Conservation (phyloP, 2,329 filamentous ascomycete species). For the Lachnellula suecica region DNA sequence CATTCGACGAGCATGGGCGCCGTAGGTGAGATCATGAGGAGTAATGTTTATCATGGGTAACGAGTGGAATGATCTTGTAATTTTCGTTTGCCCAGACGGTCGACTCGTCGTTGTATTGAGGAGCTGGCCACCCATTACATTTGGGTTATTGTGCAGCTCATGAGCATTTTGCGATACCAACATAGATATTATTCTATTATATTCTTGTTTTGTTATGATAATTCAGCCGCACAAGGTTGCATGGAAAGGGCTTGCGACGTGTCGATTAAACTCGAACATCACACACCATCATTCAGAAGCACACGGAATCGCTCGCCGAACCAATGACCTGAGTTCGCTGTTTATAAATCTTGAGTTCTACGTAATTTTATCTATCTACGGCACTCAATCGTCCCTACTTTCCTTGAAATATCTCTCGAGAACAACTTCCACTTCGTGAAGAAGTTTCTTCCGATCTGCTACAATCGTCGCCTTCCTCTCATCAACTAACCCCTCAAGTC, state of each 20-base stretch:
- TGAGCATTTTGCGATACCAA: neutral
- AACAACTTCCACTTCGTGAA: neutral
- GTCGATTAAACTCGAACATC: neutral
- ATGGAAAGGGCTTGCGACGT: neutral
- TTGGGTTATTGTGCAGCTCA: constrained; percentile 1
- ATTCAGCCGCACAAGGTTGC: neutral
- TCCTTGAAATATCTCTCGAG: neutral
- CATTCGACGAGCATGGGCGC: neutral
- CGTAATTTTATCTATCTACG: no score
- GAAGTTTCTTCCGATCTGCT: neutral
- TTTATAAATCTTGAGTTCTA: no score
- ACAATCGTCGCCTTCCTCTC: neutral
- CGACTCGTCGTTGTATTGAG: constrained; percentile 12
- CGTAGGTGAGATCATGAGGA: neutral
- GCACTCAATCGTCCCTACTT: no score
- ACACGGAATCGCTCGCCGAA: no score
- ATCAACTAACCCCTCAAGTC: neutral
- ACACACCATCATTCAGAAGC: no score
- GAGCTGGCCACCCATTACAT: constrained; percentile 7
- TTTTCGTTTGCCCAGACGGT: constrained; percentile 9
- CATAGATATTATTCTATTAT: neutral
- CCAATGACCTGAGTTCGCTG: no score
- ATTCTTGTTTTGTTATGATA: neutral
- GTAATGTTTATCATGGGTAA: neutral
- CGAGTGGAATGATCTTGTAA: neutral